Percentiles rank a stretch among this genome's conserved stretches.
These are phyloP conservation scores for Gymnopus androsaceus DNA, from an alignment of 1,284 basidiomycete genomes.

Conservation along the genomic window DNA sequence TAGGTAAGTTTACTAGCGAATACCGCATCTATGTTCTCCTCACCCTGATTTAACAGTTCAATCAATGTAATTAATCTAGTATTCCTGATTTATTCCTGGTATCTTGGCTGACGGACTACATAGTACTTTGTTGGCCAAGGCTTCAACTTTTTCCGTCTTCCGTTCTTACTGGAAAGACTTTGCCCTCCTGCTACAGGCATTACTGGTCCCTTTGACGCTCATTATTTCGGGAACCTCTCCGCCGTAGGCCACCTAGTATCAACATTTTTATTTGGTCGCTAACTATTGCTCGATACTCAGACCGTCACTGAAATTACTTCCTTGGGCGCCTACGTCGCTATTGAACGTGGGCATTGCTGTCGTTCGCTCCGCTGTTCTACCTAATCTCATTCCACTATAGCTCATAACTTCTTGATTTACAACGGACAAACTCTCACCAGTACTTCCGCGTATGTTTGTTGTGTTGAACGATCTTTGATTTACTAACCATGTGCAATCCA, in stretches of 20 bases:
- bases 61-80: constrained; percentile 17
- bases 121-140: constrained; percentile 56
- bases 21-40: neutral
- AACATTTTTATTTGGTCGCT: neutral
- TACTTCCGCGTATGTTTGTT: constrained; percentile 43
- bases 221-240: constrained; percentile 54
- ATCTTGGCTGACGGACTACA: constrained; percentile 14
- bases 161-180: constrained; percentile 61
- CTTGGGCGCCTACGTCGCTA: constrained; percentile 56
- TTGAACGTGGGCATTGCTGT: constrained; percentile 48
- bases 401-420: constrained; percentile 65
- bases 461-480: constrained; percentile 1
- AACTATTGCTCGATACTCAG: constrained; percentile 26
- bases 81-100: constrained; percentile 7
- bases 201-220: constrained; percentile 51
- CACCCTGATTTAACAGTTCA: constrained; percentile 10
- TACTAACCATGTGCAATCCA: constrained; percentile 22
- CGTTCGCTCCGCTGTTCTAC: neutral
- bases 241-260: constrained; percentile 31
- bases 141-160: constrained; percentile 66
- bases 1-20: constrained; percentile 17
- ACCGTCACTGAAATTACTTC: constrained; percentile 61
- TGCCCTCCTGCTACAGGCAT: constrained; percentile 52
- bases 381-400: constrained; percentile 28
- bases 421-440: constrained; percentile 51